Conservation (phyloP, 2,329 filamentous ascomycete species). For the Lasiodiplodia citricola region DNA sequence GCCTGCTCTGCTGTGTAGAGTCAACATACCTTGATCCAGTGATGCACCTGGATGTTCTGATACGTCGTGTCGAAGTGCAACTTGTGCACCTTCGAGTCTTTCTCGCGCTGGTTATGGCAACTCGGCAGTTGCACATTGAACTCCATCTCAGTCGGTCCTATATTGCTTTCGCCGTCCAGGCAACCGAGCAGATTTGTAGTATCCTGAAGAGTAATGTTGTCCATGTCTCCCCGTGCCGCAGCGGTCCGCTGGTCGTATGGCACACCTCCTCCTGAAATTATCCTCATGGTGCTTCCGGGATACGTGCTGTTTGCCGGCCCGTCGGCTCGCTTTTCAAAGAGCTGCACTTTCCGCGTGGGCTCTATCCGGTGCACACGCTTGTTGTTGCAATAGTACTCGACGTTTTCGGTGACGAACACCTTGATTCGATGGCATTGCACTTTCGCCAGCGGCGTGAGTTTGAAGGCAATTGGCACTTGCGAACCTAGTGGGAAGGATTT, state of each 20-base stretch:
- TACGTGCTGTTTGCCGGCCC: conserved; percentile 75
- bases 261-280: conserved; percentile 81
- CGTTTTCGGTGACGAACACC: conserved; percentile 86
- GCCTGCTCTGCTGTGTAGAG: not conserved
- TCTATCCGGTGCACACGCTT: conserved; percentile 85
- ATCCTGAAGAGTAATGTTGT: conserved; percentile 60
- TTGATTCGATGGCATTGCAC: conserved; percentile 93
- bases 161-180: conserved; percentile 74
- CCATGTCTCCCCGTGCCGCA: conserved; percentile 56
- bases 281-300: conserved; percentile 74
- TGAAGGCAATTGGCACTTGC: conserved; percentile 91
- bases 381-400: conserved; percentile 89
- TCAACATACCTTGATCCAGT: conserved; percentile 86
- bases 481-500: conserved; percentile 91
- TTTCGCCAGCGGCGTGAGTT: conserved; percentile 89
- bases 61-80: conserved; percentile 92
- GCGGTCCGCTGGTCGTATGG: conserved; percentile 65
- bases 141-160: conserved; percentile 91
- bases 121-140: conserved; percentile 92
- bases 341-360: conserved; percentile 78
- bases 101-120: conserved; percentile 80
- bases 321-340: conserved; percentile 89
- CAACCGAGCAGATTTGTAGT: conserved; percentile 79
- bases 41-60: conserved; percentile 90
- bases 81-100: conserved; percentile 68